Conservation (phyloP, 2,329 filamentous ascomycete species). For the Fusarium palustre region DNA sequence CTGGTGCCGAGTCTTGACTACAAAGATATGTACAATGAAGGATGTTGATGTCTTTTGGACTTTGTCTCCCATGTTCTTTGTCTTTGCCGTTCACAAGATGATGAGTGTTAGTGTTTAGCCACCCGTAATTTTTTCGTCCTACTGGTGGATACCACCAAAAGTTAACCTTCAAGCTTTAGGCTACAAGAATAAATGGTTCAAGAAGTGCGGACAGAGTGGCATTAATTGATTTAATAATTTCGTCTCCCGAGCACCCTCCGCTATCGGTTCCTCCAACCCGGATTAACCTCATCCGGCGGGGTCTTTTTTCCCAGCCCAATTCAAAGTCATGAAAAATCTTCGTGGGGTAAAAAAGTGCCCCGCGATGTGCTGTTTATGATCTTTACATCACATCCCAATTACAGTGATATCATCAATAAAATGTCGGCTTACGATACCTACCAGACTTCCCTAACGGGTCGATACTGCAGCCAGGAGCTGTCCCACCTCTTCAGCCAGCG, state of each 20-base stretch:
- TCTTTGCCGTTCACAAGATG: no score
- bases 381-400: conserved; percentile 6
- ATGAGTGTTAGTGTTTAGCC: not conserved
- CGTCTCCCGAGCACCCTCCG: not conserved
- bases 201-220: fast-evolving
- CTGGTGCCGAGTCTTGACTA: not conserved
- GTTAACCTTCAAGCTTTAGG: no score
- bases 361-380: not conserved
- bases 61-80: not conserved
- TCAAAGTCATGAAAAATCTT: not conserved
- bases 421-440: conserved; percentile 24
- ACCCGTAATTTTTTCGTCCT: not conserved
- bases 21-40: fast-evolving
- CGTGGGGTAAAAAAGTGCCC: conserved; percentile 11
- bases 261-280: not conserved
- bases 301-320: not conserved
- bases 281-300: conserved; percentile 8
- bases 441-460: conserved; percentile 18
- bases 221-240: no score
- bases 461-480: conserved; percentile 28
- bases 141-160: no score
- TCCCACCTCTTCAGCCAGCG: conserved; percentile 28
- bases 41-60: no score
- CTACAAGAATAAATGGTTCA: no score
- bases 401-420: not conserved